A percentile compares a stretch with the other conserved stretches of the same genome.
phyloP scores from a whole-genome alignment of 176 grass and related monocot genomes.

The Avena sativa region DNA sequence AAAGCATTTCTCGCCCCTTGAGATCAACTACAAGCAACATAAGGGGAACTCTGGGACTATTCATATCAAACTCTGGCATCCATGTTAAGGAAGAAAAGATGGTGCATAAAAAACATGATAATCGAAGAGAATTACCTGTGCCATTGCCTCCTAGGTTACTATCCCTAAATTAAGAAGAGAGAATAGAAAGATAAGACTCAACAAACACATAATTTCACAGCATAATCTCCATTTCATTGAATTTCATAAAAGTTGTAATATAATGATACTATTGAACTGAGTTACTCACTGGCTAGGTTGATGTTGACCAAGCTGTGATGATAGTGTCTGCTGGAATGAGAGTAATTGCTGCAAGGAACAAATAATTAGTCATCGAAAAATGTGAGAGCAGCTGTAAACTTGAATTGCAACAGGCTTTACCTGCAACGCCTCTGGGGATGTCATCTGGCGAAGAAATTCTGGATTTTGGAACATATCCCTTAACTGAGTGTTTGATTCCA shows the following conservation, averaged over 20 bases:
- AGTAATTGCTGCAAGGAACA: slow-evolving; percentile 72
- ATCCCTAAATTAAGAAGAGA: slow-evolving; percentile 58
- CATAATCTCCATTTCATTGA: slow-evolving; percentile 16
- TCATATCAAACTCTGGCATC: slow-evolving; percentile 10
- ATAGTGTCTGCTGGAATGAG: slow-evolving; percentile 78
- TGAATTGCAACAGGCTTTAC: slow-evolving; percentile 42
- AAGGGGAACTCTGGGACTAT: slow-evolving; percentile 28
- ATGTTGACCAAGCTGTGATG: slow-evolving; percentile 65
- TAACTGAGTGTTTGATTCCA: slow-evolving; percentile 87
- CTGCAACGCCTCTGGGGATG: slow-evolving; percentile 92
- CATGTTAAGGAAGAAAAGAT: slow-evolving; percentile 18
- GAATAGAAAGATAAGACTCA: background rate
- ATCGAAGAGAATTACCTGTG: slow-evolving; percentile 57
- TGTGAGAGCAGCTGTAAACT: background rate
- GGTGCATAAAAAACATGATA: slow-evolving; percentile 7
- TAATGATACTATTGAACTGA: slow-evolving; percentile 35
- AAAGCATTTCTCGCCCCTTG: background rate
- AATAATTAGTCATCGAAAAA: slow-evolving; percentile 10
- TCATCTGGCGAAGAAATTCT: slow-evolving; percentile 91
- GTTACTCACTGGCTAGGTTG: slow-evolving; percentile 80
- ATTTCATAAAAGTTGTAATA: slow-evolving; percentile 5
- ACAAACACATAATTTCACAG: slow-evolving; percentile 20
- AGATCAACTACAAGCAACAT: slow-evolving; percentile 25
- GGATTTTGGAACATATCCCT: slow-evolving; percentile 97
- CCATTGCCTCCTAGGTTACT: slow-evolving; percentile 61